Evolutionary conservation across 2,329 filamentous ascomycete species (phyloP).

Genomic region (Clarireedia monteithiana): DNA sequence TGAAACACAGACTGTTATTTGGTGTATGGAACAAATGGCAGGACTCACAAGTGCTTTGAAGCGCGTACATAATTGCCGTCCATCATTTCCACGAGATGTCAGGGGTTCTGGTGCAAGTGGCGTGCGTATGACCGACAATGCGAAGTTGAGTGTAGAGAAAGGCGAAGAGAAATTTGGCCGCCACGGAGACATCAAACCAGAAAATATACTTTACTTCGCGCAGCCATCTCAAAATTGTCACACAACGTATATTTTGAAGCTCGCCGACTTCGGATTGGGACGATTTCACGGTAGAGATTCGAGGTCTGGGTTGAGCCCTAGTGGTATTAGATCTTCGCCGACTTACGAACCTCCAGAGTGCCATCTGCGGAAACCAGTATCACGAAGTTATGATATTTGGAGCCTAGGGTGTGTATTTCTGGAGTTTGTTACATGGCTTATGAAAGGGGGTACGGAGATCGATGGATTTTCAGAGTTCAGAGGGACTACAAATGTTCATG

Average conservation of each 20-base stretch:
- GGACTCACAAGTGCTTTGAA: slow-evolving; percentile 24
- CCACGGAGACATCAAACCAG: slow-evolving; percentile 21
- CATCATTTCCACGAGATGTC: slow-evolving; percentile 5
- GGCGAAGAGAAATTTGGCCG: slow-evolving; percentile 25
- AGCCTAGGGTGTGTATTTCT: slow-evolving; percentile 32
- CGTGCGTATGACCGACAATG: not conserved
- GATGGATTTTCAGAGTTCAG: slow-evolving; percentile 11
- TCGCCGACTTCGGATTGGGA: slow-evolving; percentile 19
- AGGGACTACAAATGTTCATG: not conserved
- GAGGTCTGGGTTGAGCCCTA: slow-evolving; percentile 22
- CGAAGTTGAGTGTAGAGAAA: slow-evolving; percentile 5
- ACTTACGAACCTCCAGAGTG: slow-evolving; percentile 36
- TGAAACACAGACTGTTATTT: slow-evolving; percentile 14
- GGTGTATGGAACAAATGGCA: slow-evolving; percentile 26
- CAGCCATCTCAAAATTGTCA: slow-evolving; percentile 24
- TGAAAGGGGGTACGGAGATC: slow-evolving; percentile 20
- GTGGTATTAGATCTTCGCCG: slow-evolving; percentile 14
- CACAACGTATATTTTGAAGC: slow-evolving; percentile 10
- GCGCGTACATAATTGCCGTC: slow-evolving; percentile 21
- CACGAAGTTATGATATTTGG: slow-evolving; percentile 32
- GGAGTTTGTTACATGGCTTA: slow-evolving; percentile 32
- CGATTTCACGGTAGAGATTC: slow-evolving; percentile 30
- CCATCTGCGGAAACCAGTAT: slow-evolving; percentile 24
- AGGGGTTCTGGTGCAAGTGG: not conserved
- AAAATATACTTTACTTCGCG: slow-evolving; percentile 18